These are phyloP conservation scores for Xanthoconium separans DNA, from an alignment of 1,284 basidiomycete genomes.

Conservation along the genomic window DNA sequence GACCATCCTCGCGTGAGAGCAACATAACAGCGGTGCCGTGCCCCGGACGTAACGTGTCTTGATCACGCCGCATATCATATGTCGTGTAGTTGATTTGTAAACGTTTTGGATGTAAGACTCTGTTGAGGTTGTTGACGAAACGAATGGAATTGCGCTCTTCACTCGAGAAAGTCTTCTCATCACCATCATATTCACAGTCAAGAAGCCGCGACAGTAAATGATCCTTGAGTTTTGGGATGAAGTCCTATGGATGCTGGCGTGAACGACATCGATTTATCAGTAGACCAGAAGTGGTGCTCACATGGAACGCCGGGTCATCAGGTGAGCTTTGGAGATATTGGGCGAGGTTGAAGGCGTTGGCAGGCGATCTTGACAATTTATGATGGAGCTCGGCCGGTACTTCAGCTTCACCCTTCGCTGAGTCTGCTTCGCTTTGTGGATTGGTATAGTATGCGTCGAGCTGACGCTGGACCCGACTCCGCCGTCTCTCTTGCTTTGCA, in stretches of 20 bases:
- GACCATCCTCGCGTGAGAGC: constrained; percentile 4
- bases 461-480: neutral
- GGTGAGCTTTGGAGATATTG: constrained; percentile 3
- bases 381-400: too few relatives aligned
- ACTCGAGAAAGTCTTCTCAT: neutral
- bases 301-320: constrained; percentile 11
- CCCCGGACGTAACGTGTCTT: constrained; percentile 21
- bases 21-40: constrained; percentile 11
- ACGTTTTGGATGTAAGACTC: neutral
- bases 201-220: constrained; percentile 15
- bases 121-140: constrained; percentile 7
- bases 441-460: too few relatives aligned
- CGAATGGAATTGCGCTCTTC: neutral
- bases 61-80: constrained; percentile 12
- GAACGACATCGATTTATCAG: neutral
- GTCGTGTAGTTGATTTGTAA: constrained; percentile 11
- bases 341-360: constrained; percentile 12
- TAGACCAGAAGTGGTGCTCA: constrained; percentile 1
- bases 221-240: constrained; percentile 12
- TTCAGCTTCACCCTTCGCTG: too few relatives aligned
- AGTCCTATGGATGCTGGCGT: constrained; percentile 11
- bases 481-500: constrained; percentile 11
- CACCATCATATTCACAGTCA: constrained; percentile 9
- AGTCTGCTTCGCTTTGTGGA: too few relatives aligned
- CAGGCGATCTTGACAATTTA: neutral